Evolutionary conservation across 1,139 yeast species (phyloP).

Genomic region (Yamadazyma trypodendri): DNA sequence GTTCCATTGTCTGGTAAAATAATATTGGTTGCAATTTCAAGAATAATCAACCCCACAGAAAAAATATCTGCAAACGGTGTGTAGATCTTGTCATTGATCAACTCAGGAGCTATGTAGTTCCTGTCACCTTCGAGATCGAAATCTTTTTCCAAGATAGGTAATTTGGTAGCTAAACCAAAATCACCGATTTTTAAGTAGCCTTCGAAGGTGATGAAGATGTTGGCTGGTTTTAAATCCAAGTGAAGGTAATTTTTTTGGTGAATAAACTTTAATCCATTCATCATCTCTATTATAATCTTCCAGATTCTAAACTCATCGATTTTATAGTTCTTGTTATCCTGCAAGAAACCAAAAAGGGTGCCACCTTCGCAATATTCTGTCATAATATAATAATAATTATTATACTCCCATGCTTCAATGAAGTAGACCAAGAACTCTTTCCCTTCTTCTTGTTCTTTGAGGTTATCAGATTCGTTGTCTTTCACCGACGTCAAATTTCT

Average conservation of each 20-base stretch:
- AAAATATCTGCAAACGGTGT: constrained; percentile 94
- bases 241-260: constrained; percentile 79
- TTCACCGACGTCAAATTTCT: constrained; percentile 42
- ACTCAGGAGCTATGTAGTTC: constrained; percentile 96
- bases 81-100: constrained; percentile 76
- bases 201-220: constrained; percentile 89
- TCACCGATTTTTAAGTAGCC: constrained; percentile 88
- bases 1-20: constrained; percentile 94
- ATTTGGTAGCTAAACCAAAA: constrained; percentile 59
- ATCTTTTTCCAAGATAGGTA: constrained; percentile 54
- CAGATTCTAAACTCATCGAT: constrained; percentile 97
- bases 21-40: constrained; percentile 95
- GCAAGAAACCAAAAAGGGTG: constrained; percentile 73
- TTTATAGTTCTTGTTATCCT: constrained; percentile 69
- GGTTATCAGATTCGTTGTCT: constrained; percentile 33
- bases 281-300: constrained; percentile 85
- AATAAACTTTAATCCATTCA: constrained; percentile 76
- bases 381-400: constrained; percentile 80
- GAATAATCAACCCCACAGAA: constrained; percentile 85
- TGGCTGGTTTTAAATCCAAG: constrained; percentile 91
- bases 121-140: constrained; percentile 96
- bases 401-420: constrained; percentile 83
- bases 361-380: constrained; percentile 97
- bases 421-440: constrained; percentile 77
- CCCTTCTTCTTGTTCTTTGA: constrained; percentile 66